Percentiles rank a stretch among this genome's conserved stretches.
phyloP scores from a whole-genome alignment of 2,329 filamentous ascomycete genomes.

The Metarhizium humberi region DNA sequence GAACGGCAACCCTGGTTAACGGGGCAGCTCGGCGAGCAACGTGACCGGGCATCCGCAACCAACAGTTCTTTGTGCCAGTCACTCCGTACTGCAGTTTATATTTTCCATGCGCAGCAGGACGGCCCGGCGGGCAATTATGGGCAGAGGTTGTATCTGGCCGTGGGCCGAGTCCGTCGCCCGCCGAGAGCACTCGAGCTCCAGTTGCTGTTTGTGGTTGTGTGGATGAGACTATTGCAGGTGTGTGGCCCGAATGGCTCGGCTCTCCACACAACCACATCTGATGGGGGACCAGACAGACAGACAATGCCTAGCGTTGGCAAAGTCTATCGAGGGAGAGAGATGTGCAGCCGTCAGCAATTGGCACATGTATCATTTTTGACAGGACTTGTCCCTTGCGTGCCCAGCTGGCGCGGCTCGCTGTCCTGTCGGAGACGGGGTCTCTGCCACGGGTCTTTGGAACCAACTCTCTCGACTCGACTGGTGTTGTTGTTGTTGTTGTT shows the following conservation, averaged over 20 bases:
- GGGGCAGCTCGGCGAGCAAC: neutral
- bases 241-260: neutral
- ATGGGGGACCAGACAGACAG: neutral
- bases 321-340: neutral
- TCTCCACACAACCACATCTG: neutral
- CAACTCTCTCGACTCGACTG: too few species aligned
- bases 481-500: neutral
- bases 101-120: neutral
- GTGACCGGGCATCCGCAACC: neutral
- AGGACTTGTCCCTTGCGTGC: neutral
- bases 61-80: slow-evolving; percentile 1
- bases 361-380: neutral
- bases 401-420: too few species aligned
- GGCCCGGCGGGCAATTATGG: neutral
- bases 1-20: slow-evolving; percentile 5
- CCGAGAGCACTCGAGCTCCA: neutral
- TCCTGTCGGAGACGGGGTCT: neutral
- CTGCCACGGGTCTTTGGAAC: too few species aligned
- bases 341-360: neutral
- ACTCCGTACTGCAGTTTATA: neutral
- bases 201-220: neutral
- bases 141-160: neutral
- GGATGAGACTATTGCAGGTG: neutral
- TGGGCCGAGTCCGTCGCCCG: neutral
- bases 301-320: neutral